Percentiles rank a stretch among this genome's conserved stretches.
These are phyloP conservation scores for Aureobasidium namibiae DNA, from an alignment of 2,329 filamentous ascomycete species.

Conservation along the genomic window DNA sequence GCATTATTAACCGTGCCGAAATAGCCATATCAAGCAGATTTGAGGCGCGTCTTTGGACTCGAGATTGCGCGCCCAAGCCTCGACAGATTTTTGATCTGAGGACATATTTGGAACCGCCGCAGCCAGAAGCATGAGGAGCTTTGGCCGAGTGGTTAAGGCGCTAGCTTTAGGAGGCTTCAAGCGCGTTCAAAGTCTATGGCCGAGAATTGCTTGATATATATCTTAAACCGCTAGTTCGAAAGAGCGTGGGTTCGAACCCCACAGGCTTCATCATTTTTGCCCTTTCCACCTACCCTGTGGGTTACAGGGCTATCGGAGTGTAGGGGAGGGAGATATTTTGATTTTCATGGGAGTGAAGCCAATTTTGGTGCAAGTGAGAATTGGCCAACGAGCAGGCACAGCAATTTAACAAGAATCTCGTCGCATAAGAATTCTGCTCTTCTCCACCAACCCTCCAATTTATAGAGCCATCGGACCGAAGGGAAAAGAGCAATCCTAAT, in stretches of 20 bases:
- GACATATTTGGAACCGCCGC: neutral
- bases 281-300: neutral
- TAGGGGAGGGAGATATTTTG: neutral
- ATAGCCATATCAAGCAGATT: neutral
- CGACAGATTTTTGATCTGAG: neutral
- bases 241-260: slow-evolving; percentile 5
- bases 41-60: no score
- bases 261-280: neutral
- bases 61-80: neutral
- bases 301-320: no score
- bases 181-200: neutral
- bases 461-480: no score
- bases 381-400: no score
- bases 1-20: neutral
- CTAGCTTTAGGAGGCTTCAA: neutral
- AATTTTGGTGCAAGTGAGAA: neutral
- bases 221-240: neutral
- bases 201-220: neutral
- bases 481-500: no score
- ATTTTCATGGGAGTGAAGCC: neutral
- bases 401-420: no score
- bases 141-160: slow-evolving; percentile 4
- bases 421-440: no score
- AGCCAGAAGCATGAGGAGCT: no score
- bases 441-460: no score